phyloP scores from a whole-genome alignment of 23 red algal species.

The Agarophyton chilense region DNA sequence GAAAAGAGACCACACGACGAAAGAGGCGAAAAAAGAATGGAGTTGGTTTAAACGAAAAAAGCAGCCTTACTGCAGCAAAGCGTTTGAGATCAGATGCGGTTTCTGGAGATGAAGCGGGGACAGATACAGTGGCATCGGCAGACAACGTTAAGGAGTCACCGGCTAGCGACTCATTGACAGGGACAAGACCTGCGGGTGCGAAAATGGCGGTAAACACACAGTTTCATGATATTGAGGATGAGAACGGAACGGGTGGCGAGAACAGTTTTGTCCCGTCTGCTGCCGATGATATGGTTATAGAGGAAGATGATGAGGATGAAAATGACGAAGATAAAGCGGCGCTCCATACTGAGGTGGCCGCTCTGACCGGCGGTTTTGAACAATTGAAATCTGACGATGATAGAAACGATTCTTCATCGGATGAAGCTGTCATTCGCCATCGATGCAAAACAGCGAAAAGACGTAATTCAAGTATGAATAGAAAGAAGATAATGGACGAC shows the following conservation, averaged over 20 bases:
- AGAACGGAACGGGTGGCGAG: slow-evolving; percentile 46
- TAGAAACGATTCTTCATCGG: slow-evolving; percentile 18
- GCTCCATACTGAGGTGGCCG: not conserved
- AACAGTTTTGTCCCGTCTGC: slow-evolving; percentile 30
- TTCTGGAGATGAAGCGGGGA: slow-evolving; percentile 31
- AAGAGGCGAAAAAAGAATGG: slow-evolving; percentile 55
- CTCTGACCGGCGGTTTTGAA: not conserved
- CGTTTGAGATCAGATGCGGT: not conserved
- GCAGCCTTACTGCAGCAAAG: not conserved
- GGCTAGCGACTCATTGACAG: slow-evolving; percentile 2
- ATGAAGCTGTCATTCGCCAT: slow-evolving; percentile 28
- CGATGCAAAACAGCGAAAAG: slow-evolving; percentile 2
- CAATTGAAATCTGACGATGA: slow-evolving; percentile 4
- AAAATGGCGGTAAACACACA: not conserved
- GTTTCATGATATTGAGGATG: slow-evolving; percentile 42
- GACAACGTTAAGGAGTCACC: slow-evolving; percentile 32
- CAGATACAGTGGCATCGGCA: slow-evolving; percentile 17
- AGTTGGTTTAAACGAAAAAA: not conserved
- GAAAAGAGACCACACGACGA: slow-evolving; percentile 10
- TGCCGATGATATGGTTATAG: slow-evolving; percentile 64
- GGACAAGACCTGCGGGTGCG: not conserved
- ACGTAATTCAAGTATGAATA: not conserved
- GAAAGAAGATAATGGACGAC: slow-evolving; percentile 12
- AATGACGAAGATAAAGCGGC: slow-evolving; percentile 53
- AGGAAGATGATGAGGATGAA: slow-evolving; percentile 76